A percentile compares a stretch with the other conserved stretches of the same genome.
These are phyloP conservation scores for Brassica carinata DNA, from an alignment of 345 rosid species.

Conservation along the genomic window DNA sequence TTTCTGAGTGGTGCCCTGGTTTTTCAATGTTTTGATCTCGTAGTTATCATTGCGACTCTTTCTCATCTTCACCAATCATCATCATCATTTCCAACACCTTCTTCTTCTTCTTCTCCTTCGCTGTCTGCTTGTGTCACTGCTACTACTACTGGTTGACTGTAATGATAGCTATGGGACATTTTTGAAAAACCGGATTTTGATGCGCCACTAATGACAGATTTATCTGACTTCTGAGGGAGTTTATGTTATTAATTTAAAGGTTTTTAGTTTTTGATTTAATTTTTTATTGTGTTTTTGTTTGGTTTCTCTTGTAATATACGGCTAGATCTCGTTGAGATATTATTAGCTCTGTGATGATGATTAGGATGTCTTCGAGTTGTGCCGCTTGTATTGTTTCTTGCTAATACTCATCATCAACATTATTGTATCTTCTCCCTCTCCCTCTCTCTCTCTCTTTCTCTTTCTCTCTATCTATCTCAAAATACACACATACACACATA, in stretches of 20 bases:
- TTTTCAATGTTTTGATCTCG: neutral
- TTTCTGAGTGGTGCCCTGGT: slow-evolving; percentile 32
- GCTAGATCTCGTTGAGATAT: neutral
- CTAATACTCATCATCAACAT: slow-evolving; percentile 16
- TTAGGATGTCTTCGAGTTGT: neutral
- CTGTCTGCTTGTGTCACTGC: neutral
- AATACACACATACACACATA: neutral
- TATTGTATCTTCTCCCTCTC: slow-evolving; percentile 2
- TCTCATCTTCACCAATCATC: neutral
- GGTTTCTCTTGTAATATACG: neutral
- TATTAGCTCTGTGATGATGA: slow-evolving; percentile 37
- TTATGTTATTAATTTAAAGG: neutral
- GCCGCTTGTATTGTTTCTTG: slow-evolving; percentile 16
- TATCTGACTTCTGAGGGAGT: neutral
- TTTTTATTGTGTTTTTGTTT: neutral
- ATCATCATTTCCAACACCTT: neutral
- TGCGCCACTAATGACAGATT: slow-evolving; percentile 22
- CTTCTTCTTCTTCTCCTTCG: slow-evolving; percentile 22
- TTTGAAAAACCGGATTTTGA: slow-evolving; percentile 12
- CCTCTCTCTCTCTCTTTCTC: slow-evolving; percentile 24
- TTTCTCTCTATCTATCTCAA: neutral
- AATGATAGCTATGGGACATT: neutral
- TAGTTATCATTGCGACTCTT: slow-evolving; percentile 7
- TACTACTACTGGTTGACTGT: neutral
- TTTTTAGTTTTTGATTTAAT: neutral